Evolutionary conservation across 805 yeast genomes (phyloP).

Genomic region (Lachancea cidri): DNA sequence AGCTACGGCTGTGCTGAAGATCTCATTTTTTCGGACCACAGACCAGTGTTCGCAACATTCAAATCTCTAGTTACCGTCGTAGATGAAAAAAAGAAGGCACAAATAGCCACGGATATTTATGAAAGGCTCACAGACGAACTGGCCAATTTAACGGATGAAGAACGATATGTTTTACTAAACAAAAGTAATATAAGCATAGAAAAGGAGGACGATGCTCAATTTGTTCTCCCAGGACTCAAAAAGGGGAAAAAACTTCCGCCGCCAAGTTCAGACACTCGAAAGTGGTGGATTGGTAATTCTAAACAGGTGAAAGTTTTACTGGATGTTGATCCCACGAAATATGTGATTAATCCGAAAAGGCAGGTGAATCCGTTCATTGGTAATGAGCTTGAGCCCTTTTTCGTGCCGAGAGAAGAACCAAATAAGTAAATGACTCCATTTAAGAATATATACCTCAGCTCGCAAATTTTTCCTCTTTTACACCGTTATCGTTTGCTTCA

Average conservation of each 20-base stretch:
- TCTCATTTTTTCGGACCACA: slow-evolving; percentile 75
- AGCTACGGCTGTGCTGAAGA: slow-evolving; percentile 54
- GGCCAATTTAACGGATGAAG: slow-evolving; percentile 36
- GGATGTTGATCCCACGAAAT: slow-evolving; percentile 33
- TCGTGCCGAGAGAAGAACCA: slow-evolving; percentile 12
- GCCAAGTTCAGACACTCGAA: slow-evolving; percentile 73
- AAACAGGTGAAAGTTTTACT: slow-evolving; percentile 63
- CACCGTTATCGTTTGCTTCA: background rate
- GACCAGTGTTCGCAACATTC: slow-evolving; percentile 80
- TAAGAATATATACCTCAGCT: background rate
- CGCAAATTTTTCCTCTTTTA: background rate
- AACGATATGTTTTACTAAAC: slow-evolving; percentile 29
- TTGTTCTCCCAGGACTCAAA: slow-evolving; percentile 14
- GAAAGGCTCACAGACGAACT: slow-evolving; percentile 45
- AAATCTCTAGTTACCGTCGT: slow-evolving; percentile 58
- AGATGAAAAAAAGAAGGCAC: slow-evolving; percentile 49
- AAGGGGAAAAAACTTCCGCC: slow-evolving; percentile 56
- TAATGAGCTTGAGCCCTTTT: slow-evolving; percentile 39
- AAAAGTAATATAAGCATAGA: slow-evolving; percentile 27
- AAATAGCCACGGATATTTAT: slow-evolving; percentile 51
- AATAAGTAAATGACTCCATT: background rate
- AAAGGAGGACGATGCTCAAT: slow-evolving; percentile 25
- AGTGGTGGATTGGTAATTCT: slow-evolving; percentile 93
- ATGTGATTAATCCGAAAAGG: slow-evolving; percentile 61
- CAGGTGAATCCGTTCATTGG: slow-evolving; percentile 69